Percentiles rank a stretch among this genome's conserved stretches.
Conservation (phyloP, 208 protist species). For the Ichthyophonus hoferi region DNA sequence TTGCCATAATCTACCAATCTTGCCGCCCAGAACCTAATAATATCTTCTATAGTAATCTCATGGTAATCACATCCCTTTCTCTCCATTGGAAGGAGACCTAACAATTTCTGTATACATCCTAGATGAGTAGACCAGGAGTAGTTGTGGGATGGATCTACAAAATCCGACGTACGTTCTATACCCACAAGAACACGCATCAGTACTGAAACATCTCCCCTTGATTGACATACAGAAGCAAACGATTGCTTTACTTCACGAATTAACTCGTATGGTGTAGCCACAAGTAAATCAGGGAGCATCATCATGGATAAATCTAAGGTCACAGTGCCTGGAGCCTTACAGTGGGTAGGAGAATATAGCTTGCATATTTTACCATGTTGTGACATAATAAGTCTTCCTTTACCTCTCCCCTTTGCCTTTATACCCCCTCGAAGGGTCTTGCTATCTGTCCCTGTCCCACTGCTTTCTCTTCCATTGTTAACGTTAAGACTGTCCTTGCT, state of each 20-base stretch:
- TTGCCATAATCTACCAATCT: neutral
- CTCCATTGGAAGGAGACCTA: neutral
- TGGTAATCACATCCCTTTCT: neutral
- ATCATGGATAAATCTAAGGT: neutral
- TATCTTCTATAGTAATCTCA: neutral
- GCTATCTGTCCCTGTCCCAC: too few relatives aligned
- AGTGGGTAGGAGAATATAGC: too few relatives aligned
- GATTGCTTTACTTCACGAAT: neutral
- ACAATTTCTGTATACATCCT: neutral
- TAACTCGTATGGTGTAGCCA: neutral
- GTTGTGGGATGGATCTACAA: neutral
- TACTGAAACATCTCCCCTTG: neutral
- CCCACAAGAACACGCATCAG: neutral
- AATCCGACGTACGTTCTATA: neutral
- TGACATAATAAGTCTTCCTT: too few relatives aligned
- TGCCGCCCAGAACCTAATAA: neutral
- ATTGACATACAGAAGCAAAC: neutral
- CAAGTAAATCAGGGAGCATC: neutral
- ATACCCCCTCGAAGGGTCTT: too few relatives aligned
- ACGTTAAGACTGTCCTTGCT: too few relatives aligned
- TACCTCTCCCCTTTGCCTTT: too few relatives aligned
- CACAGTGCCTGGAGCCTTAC: too few relatives aligned
- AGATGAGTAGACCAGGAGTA: neutral
- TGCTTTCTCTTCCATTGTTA: too few relatives aligned
- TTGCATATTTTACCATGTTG: too few relatives aligned